Evolutionary conservation across 768 basidiomycete genomes (phyloP).

Genomic region (Clavaria fumosa): DNA sequence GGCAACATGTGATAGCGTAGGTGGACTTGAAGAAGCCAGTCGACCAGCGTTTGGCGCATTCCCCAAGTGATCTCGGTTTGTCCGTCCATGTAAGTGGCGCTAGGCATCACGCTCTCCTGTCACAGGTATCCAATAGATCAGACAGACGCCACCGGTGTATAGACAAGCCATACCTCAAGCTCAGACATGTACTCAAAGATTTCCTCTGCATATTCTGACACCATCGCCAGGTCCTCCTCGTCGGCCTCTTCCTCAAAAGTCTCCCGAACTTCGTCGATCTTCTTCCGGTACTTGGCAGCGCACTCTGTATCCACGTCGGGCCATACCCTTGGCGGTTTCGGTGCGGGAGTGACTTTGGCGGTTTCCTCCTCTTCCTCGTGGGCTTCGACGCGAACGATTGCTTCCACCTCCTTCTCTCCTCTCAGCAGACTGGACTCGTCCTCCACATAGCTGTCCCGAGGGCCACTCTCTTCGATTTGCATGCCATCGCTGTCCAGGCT

Average conservation of each 20-base stretch:
- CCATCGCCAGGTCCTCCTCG: conserved; percentile 83
- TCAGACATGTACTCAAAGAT: conserved; percentile 94
- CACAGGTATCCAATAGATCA: conserved; percentile 10
- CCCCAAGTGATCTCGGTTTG: conserved; percentile 87
- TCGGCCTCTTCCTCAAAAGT: conserved; percentile 57
- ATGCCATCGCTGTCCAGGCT: conserved; percentile 25
- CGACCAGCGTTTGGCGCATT: conserved; percentile 93
- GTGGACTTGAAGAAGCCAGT: conserved; percentile 98
- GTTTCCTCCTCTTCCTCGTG: conserved; percentile 21
- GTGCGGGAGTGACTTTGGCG: conserved; percentile 14
- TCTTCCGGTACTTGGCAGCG: conserved; percentile 37
- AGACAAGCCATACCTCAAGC: conserved; percentile 53
- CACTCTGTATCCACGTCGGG: conserved; percentile 57
- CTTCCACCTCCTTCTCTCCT: conserved; percentile 43
- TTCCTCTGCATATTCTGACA: conserved; percentile 96
- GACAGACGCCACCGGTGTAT: not conserved
- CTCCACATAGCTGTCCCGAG: conserved; percentile 22
- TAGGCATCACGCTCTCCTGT: conserved; percentile 80
- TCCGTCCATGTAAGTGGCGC: conserved; percentile 82
- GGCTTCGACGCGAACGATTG: conserved; percentile 43
- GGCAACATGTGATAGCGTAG: conserved; percentile 98
- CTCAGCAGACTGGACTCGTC: conserved; percentile 27
- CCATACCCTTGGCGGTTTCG: conserved; percentile 43
- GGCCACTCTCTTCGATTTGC: conserved; percentile 29
- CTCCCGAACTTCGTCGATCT: conserved; percentile 55